A percentile compares a stretch with the other conserved stretches of the same genome.
These are phyloP conservation scores for Phytopythium mirpurense DNA, from an alignment of 352 stramenopile species.

Conservation along the genomic window DNA sequence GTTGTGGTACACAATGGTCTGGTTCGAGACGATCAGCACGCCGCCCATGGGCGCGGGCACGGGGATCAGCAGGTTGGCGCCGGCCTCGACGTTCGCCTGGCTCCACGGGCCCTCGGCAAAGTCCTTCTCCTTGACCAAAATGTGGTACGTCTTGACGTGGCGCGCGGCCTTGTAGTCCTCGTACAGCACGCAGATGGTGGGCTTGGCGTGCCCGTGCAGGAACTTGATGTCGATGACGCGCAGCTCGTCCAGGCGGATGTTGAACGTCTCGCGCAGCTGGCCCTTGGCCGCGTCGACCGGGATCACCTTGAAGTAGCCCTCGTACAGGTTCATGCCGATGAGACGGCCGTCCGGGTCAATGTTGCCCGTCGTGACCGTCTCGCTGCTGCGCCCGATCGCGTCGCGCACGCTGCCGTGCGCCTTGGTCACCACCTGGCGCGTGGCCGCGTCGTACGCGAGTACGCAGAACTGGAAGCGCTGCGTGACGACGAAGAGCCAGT, in stretches of 20 bases:
- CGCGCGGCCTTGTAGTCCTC: slow-evolving; percentile 87
- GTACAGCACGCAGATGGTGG: slow-evolving; percentile 90
- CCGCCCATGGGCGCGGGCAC: slow-evolving; percentile 79
- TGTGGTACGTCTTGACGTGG: slow-evolving; percentile 91
- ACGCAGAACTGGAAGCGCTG: slow-evolving; percentile 90
- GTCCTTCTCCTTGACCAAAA: slow-evolving; percentile 88
- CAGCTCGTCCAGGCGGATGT: slow-evolving; percentile 91
- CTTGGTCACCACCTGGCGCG: slow-evolving; percentile 77
- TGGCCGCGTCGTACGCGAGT: slow-evolving; percentile 67
- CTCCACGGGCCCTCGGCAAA: slow-evolving; percentile 86
- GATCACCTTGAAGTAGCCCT: slow-evolving; percentile 89
- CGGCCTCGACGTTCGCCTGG: slow-evolving; percentile 86
- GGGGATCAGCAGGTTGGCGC: slow-evolving; percentile 85
- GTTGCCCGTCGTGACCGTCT: slow-evolving; percentile 86
- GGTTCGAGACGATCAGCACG: slow-evolving; percentile 89
- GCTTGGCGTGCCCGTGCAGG: slow-evolving; percentile 83
- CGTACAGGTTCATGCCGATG: slow-evolving; percentile 91
- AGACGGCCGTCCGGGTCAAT: slow-evolving; percentile 82
- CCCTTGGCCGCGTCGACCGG: slow-evolving; percentile 80
- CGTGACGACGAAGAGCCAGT: slow-evolving; percentile 88
- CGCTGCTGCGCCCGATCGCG: slow-evolving; percentile 81
- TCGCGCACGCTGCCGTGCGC: slow-evolving; percentile 84
- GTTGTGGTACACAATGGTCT: slow-evolving; percentile 91
- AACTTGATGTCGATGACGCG: slow-evolving; percentile 94
- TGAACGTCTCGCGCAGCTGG: slow-evolving; percentile 84